These are phyloP conservation scores for Leishmania turanica DNA, from an alignment of 208 protist genomes.

Conservation along the genomic window DNA sequence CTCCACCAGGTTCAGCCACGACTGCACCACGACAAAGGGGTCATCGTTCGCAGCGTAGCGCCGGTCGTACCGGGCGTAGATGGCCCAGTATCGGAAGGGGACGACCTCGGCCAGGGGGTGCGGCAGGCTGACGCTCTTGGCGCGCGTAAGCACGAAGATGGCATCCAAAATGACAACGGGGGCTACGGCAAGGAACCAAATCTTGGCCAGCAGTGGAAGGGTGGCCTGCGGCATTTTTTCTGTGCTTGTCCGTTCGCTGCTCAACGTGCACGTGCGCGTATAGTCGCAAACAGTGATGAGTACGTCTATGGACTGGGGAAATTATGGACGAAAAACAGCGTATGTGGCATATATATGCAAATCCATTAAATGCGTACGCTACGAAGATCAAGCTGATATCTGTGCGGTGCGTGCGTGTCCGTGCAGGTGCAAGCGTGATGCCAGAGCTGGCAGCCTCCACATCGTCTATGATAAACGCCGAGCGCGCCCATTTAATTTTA, in stretches of 20 bases:
- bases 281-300: not conserved
- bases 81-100: conserved; percentile 62
- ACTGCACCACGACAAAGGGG: conserved; percentile 85
- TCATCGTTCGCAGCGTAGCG: conserved; percentile 84
- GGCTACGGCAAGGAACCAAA: conserved; percentile 62
- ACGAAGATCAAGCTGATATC: not conserved
- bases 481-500: not conserved
- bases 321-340: not conserved
- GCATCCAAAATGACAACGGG: conserved; percentile 70
- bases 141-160: conserved; percentile 71
- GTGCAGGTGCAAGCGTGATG: not conserved
- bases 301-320: not conserved
- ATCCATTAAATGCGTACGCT: not conserved
- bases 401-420: not conserved
- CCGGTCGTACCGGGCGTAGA: conserved; percentile 76
- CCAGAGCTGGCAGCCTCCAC: not conserved
- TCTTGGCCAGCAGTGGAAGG: conserved; percentile 52
- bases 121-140: conserved; percentile 6
- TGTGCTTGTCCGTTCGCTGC: not conserved
- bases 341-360: not conserved
- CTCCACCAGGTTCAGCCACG: conserved; percentile 79
- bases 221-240: conserved; percentile 33
- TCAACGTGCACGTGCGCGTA: not conserved
- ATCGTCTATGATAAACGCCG: not conserved
- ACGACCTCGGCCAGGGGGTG: conserved; percentile 57